Evolutionary conservation across 2,329 filamentous ascomycete genomes (phyloP), one percentile per base, ranked within the genome.

Genomic region (Ambrosiella xylebori): DNA sequence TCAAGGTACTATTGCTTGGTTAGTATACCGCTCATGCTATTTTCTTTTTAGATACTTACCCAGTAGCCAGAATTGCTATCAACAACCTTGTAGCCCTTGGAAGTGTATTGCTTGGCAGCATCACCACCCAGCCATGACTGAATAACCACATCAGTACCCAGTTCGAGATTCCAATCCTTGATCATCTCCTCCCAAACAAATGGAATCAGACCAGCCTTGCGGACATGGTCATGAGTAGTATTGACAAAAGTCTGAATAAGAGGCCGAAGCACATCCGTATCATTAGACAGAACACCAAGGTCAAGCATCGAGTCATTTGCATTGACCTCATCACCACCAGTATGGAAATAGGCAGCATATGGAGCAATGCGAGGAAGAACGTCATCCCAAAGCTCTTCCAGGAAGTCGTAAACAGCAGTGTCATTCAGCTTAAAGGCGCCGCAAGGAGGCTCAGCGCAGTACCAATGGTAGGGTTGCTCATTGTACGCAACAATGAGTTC

Each of bases 111-210:
- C 59, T 78, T 74, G 54, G 89, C 77, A 5, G 84, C 78, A 9
- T 71, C 71, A 19, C 78, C 77, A 53, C 80, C 82, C 52, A 83
- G 76, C 88, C 88, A 95, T 2, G 82, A 79, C 70, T 95, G 89
- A 4, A 95, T 77, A 11, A 94, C 75, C 0, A 86, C 82, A 64
- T 89, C 82, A 12, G 76, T 68, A 1, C 81, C 81, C 5, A 95
- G 71, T 0, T 78, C 85, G 51, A 93, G 71, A 66, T 90, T 86
- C 84, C 87, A 95, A 27, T 82, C 75, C 8, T 86, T 73, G 1
- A 88, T 73, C 76, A 93, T 88, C 69, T 95, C 89, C 68, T 95
- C 88, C 89, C 89, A 95, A 0, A 90, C 86, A 19, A 95, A 73
- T 0, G 88, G 87, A 4, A 76, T 78, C 56, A 95, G 71, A 3